These are phyloP conservation scores for Gaertneriomyces sp. DNA, from an alignment of 192 early-diverging fungal genomes.

Conservation along the genomic window DNA sequence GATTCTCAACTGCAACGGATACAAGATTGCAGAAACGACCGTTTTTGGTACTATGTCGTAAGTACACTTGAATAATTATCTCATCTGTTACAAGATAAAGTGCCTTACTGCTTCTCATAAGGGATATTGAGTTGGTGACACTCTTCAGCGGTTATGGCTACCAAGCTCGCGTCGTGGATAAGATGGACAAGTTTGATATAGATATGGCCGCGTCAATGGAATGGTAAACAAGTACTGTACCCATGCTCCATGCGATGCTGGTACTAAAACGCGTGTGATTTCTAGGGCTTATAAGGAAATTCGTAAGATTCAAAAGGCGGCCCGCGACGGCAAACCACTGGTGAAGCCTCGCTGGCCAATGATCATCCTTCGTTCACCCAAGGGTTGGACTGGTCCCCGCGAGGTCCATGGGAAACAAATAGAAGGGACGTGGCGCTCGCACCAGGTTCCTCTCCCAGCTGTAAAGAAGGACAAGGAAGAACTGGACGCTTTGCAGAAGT, in stretches of 20 bases:
- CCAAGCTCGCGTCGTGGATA: slow-evolving; percentile 38
- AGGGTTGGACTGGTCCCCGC: slow-evolving; percentile 46
- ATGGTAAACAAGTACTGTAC: slow-evolving; percentile 13
- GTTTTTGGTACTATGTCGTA: slow-evolving; percentile 43
- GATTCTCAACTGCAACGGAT: slow-evolving; percentile 41
- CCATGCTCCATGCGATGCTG: background rate
- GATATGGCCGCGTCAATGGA: slow-evolving; percentile 46
- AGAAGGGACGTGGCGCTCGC: slow-evolving; percentile 40
- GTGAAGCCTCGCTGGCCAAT: slow-evolving; percentile 45
- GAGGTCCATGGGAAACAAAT: slow-evolving; percentile 35
- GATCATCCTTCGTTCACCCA: slow-evolving; percentile 41
- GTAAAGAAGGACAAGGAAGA: slow-evolving; percentile 37
- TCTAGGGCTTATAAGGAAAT: slow-evolving; percentile 35
- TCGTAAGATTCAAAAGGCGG: slow-evolving; percentile 35
- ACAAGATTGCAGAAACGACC: slow-evolving; percentile 43
- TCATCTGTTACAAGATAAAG: background rate
- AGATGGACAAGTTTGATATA: slow-evolving; percentile 33
- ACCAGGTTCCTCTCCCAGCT: slow-evolving; percentile 41
- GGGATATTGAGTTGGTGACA: slow-evolving; percentile 33
- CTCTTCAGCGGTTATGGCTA: slow-evolving; percentile 46
- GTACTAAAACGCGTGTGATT: background rate
- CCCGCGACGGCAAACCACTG: slow-evolving; percentile 36
- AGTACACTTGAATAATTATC: slow-evolving; percentile 10
- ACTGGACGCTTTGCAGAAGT: slow-evolving; percentile 26
- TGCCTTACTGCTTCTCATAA: background rate